Evolutionary conservation across 305 asterid genomes (phyloP).

Genomic region (Rubia peregrina): DNA sequence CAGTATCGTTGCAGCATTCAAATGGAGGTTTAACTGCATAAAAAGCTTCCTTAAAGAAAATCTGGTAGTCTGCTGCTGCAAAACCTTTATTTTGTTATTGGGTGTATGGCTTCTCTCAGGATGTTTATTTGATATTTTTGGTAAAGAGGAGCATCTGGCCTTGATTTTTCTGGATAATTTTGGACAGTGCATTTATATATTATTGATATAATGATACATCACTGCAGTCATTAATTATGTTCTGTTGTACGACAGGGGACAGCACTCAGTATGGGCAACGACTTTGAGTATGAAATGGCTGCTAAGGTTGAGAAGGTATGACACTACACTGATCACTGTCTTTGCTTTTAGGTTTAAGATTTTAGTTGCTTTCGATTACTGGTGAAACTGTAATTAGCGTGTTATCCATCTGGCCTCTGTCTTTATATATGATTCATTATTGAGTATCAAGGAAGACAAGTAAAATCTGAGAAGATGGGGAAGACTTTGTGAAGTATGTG

Average conservation of each 20-base stretch:
- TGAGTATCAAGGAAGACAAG: not conserved
- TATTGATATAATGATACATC: not conserved
- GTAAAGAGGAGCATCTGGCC: not conserved
- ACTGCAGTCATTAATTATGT: conserved; percentile 15
- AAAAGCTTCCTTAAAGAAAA: not conserved
- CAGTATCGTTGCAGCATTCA: not conserved
- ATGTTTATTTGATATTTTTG: not conserved
- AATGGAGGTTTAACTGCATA: not conserved
- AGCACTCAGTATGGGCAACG: conserved; percentile 88
- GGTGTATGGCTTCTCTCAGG: not conserved
- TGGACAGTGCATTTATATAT: not conserved
- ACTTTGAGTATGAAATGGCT: conserved; percentile 73
- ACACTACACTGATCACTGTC: conserved; percentile 13
- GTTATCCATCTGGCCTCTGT: not conserved
- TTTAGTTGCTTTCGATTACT: not conserved
- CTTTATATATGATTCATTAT: not conserved
- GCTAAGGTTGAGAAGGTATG: conserved; percentile 84
- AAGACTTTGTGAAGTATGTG: not conserved
- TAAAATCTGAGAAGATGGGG: conserved; percentile 1
- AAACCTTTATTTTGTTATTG: not conserved
- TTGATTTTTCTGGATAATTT: not conserved
- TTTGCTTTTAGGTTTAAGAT: conserved; percentile 3
- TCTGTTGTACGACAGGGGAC: conserved; percentile 46
- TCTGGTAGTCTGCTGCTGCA: not conserved
- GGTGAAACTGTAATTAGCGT: not conserved